Evolutionary conservation across 2,329 filamentous ascomycete species (phyloP).

Genomic region (Fusarium hainanense): DNA sequence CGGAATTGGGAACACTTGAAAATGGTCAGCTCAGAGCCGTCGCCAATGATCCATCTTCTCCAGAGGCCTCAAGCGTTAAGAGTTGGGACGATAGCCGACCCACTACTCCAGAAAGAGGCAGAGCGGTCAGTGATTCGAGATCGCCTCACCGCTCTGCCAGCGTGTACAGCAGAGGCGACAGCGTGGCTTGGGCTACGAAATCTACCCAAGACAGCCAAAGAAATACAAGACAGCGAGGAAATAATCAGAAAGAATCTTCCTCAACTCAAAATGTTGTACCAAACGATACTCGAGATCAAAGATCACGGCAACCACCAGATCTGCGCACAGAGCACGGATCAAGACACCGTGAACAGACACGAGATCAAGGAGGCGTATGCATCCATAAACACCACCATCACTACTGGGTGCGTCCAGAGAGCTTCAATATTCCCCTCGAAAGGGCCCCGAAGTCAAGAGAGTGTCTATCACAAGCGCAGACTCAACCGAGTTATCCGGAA

Average conservation of each 20-base stretch:
- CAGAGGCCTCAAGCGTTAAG: constrained; percentile 1
- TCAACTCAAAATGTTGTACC: constrained; percentile 16
- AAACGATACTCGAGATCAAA: constrained; percentile 11
- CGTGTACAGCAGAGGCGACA: neutral
- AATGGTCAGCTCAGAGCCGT: neutral
- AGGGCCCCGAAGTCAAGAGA: neutral
- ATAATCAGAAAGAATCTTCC: constrained; percentile 9
- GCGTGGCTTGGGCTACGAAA: neutral
- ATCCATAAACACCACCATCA: constrained; percentile 71
- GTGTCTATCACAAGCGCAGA: constrained; percentile 16
- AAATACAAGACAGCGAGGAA: constrained; percentile 33
- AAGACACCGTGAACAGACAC: constrained; percentile 39
- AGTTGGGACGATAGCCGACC: constrained; percentile 5
- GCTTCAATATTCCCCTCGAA: constrained; percentile 32
- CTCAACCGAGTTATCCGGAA: constrained; percentile 40
- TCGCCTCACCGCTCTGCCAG: constrained; percentile 5
- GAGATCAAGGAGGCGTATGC: constrained; percentile 53
- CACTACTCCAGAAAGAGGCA: constrained; percentile 9
- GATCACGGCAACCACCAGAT: constrained; percentile 18
- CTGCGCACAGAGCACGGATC: constrained; percentile 40
- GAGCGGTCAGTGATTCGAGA: constrained; percentile 8
- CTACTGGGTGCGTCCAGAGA: constrained; percentile 63
- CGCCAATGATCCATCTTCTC: constrained; percentile 2
- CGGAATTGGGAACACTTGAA: neutral
- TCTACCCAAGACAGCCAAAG: constrained; percentile 12